A percentile compares a stretch with the other conserved stretches of the same genome.
Conservation (phyloP, 2,329 filamentous ascomycete genomes). For the Drechslerella coelobrocha region DNA sequence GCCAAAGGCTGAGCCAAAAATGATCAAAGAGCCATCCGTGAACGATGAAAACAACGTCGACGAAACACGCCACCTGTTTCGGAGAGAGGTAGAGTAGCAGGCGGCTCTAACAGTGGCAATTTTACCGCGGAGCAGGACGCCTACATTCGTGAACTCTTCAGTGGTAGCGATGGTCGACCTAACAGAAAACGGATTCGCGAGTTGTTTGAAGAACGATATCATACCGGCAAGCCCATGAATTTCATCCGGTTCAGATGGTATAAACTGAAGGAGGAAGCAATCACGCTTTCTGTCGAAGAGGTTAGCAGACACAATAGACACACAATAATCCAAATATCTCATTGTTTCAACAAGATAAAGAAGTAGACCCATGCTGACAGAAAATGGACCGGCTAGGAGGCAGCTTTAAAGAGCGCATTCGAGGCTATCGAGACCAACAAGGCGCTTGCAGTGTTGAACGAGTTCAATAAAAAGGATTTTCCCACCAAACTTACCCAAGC, state of each 20-base stretch:
- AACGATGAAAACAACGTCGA: neutral
- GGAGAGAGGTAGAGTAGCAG: conserved; percentile 8
- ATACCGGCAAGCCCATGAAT: conserved; percentile 17
- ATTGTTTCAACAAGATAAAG: neutral
- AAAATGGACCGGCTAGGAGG: conserved; percentile 8
- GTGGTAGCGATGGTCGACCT: neutral
- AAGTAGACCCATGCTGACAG: neutral
- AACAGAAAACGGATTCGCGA: conserved; percentile 5
- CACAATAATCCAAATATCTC: no score
- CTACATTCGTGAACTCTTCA: conserved; percentile 27
- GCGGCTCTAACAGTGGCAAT: neutral
- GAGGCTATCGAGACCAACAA: conserved; percentile 21
- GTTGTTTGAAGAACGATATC: conserved; percentile 20
- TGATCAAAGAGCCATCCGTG: neutral
- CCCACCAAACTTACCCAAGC: conserved; percentile 25
- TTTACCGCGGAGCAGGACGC: conserved; percentile 31
- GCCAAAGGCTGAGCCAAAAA: conserved; percentile 9
- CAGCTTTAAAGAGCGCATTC: conserved; percentile 18
- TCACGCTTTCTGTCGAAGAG: conserved; percentile 16
- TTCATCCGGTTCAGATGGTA: conserved; percentile 34
- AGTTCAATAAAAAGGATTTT: conserved; percentile 7
- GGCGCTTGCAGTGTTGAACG: conserved; percentile 9
- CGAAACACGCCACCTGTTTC: neutral
- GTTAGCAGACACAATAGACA: conserved; percentile 1
- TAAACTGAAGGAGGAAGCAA: conserved; percentile 15